Conservation (phyloP, 1,139 yeast genomes). For the Protomyces inouyei region DNA sequence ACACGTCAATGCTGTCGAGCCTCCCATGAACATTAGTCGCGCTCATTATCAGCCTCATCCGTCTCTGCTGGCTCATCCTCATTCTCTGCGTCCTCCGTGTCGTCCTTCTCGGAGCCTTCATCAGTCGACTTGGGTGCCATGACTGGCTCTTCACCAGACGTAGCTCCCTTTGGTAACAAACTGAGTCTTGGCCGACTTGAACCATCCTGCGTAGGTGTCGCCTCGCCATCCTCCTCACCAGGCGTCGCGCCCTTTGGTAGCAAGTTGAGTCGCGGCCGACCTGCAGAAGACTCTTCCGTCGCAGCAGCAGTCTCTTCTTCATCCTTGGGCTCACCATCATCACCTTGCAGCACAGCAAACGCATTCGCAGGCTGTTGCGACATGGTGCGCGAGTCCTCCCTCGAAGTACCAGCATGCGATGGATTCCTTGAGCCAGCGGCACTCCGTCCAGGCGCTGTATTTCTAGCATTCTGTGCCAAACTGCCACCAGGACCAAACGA, state of each 20-base stretch:
- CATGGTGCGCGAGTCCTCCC: constrained; percentile 8
- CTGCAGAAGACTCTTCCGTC: background rate
- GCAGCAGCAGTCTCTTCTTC: background rate
- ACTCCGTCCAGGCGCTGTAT: constrained; percentile 1
- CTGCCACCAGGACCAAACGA: constrained; percentile 23
- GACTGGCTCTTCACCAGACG: constrained; percentile 15
- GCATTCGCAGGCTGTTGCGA: constrained; percentile 14
- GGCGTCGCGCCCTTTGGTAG: constrained; percentile 22
- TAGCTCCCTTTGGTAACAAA: constrained; percentile 18
- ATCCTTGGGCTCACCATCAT: constrained; percentile 16
- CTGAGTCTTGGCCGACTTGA: constrained; percentile 14
- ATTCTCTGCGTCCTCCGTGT: background rate
- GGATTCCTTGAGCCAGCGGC: constrained; percentile 16
- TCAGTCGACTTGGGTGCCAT: background rate
- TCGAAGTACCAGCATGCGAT: constrained; percentile 12
- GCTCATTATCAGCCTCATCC: background rate
- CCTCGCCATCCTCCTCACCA: background rate
- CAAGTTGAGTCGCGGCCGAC: constrained; percentile 20
- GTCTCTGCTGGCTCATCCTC: background rate
- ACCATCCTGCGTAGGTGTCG: background rate
- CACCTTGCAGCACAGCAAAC: constrained; percentile 20
- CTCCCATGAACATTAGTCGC: background rate
- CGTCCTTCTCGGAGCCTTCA: background rate
- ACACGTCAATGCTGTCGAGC: too few species aligned
- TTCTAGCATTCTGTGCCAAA: constrained; percentile 7